Evolutionary conservation across 495 filamentous ascomycete species (phyloP).

Genomic region (Niebla homalea): DNA sequence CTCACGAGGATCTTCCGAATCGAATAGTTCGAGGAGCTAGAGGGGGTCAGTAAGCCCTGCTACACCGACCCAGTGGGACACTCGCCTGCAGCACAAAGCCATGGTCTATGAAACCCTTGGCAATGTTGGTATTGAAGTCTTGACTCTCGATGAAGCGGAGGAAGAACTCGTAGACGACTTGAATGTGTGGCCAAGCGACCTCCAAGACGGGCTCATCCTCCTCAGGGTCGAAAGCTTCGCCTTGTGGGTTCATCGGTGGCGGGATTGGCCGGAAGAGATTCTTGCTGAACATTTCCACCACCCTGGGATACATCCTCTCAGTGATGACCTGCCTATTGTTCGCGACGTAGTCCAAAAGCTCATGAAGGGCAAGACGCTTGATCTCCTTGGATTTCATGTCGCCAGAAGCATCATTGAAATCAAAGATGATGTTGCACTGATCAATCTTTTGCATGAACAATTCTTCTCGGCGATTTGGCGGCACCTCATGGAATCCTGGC

Average conservation of each 20-base stretch:
- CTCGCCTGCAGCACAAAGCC: constrained; percentile 83
- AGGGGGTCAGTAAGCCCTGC: constrained; percentile 8
- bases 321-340: constrained; percentile 98
- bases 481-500: constrained; percentile 96
- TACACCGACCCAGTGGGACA: not conserved
- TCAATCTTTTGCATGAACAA: constrained; percentile 99
- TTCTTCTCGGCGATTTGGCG: constrained; percentile 87
- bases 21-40: constrained; percentile 88
- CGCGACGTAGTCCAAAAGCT: constrained; percentile 94
- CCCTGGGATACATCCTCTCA: constrained; percentile 96
- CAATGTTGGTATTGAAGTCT: constrained; percentile 99
- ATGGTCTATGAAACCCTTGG: constrained; percentile 98
- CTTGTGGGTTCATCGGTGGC: constrained; percentile 91
- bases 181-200: constrained; percentile 98
- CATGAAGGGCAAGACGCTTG: constrained; percentile 91
- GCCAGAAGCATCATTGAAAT: constrained; percentile 95
- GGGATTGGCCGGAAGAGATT: constrained; percentile 96
- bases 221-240: constrained; percentile 96
- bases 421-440: constrained; percentile 99
- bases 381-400: constrained; percentile 99
- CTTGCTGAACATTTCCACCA: constrained; percentile 99
- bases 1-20: constrained; percentile 95
- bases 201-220: constrained; percentile 97
- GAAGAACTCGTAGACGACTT: constrained; percentile 99
- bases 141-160: constrained; percentile 97